Evolutionary conservation across 305 asterid species (phyloP), one percentile per base, ranked within the genome.

Genomic region (Fraxinus angustifolia): DNA sequence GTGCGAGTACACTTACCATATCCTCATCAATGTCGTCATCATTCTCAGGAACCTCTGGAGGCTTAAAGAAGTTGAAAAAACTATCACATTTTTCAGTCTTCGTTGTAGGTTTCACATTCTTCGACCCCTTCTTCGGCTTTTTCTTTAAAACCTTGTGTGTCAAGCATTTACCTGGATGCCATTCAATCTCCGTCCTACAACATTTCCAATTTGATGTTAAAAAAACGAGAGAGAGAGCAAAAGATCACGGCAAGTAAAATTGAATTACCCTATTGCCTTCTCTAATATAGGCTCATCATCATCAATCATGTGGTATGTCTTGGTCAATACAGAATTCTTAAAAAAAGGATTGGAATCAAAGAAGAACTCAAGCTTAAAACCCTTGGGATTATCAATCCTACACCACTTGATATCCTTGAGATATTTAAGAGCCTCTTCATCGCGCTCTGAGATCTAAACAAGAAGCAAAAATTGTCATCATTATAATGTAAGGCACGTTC

Each of bases 311-410:
- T 92, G 90, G 86, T 92, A 93, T 0, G 88, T 89, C 82, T 94
- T 92, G 1, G 91, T 90, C 82, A 94, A 89, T n/a, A 92, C 79
- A 33, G 91, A 60, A 78, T 92, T 92, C 89, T 92, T 92, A 85
- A 94, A 94, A 84, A 84, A 92, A 1, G 94, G 97, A 88, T 94
- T 92, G 56, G 89, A 38, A 81, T 88, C 92, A 67, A 94, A 91
- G 87, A 83, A 85, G 84, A 94, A 91, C 36, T 94, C 97, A 8
- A 94, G 95, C 90, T 91, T 94, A 76, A 94, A 92, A 50, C 98
- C 97, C 91, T 89, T 90, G n/a, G 96, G 95, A 50, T 88, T 58
- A 79, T 90, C 92, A 82, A 90, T 85, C 85, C 78, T 91, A 82
- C 82, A 77, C 96, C 94, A 92, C 88, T 90, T 91, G 74, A 92